These are phyloP conservation scores for Aspergillus indologenus DNA, from an alignment of 495 filamentous ascomycete species.

Conservation along the genomic window DNA sequence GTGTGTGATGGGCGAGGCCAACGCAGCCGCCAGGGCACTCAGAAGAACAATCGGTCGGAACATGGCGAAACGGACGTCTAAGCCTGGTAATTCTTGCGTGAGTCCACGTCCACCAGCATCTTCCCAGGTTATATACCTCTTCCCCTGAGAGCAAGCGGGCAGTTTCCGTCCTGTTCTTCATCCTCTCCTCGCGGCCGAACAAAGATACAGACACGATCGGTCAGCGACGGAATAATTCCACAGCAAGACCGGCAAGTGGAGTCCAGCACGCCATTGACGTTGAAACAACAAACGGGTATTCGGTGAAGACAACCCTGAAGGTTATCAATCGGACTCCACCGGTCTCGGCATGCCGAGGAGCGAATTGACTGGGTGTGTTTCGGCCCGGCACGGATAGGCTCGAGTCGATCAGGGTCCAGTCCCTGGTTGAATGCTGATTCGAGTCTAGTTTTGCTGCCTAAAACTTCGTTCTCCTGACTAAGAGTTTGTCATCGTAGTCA, in stretches of 20 bases:
- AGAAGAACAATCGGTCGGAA: not conserved
- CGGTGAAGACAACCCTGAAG: not conserved
- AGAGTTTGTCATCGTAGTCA: slow-evolving; percentile 1
- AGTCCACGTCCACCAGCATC: not conserved
- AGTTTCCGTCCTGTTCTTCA: too few species aligned
- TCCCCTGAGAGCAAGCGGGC: too few species aligned
- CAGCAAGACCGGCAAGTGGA: too few species aligned
- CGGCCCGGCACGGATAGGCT: not conserved
- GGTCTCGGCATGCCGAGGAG: not conserved
- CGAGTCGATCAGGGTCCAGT: not conserved
- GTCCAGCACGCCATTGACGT: too few species aligned
- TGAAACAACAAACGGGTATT: too few species aligned
- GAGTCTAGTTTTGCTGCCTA: not conserved
- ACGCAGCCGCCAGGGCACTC: not conserved
- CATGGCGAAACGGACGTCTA: not conserved
- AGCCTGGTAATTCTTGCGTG: not conserved
- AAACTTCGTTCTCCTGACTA: not conserved
- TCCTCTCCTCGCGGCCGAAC: too few species aligned
- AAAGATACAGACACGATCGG: too few species aligned
- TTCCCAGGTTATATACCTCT: too few species aligned
- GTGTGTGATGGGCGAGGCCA: not conserved
- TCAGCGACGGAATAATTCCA: too few species aligned
- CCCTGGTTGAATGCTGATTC: not conserved
- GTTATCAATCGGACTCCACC: not conserved
- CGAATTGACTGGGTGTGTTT: not conserved